Evolutionary conservation across 163 green algal species (phyloP).

Genomic region (Chlamydomonas reinhardtii): DNA sequence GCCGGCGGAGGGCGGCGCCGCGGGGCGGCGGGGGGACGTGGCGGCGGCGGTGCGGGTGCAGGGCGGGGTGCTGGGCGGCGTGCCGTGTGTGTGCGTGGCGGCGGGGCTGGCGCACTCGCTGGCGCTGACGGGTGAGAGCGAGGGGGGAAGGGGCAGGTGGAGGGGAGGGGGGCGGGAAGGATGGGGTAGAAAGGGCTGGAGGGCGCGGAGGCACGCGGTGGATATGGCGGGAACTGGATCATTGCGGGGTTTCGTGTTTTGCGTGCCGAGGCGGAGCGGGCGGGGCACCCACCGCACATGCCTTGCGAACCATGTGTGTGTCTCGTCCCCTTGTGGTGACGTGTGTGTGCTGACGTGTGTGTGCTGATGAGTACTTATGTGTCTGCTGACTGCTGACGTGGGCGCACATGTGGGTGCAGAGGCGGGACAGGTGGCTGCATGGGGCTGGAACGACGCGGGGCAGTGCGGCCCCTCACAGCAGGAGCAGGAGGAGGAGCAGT

Average conservation of each 20-base stretch:
- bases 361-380: too few relatives aligned
- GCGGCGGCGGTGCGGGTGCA: background rate
- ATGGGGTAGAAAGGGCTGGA: background rate
- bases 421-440: constrained; percentile 30
- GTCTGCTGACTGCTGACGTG: too few relatives aligned
- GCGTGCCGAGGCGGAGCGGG: too few relatives aligned
- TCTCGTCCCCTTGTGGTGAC: too few relatives aligned
- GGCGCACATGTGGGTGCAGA: too few relatives aligned
- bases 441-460: constrained; percentile 44
- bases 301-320: too few relatives aligned
- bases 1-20: background rate
- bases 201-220: too few relatives aligned
- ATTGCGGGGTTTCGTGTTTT: too few relatives aligned
- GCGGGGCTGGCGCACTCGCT: constrained; percentile 28
- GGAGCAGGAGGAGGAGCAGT: background rate
- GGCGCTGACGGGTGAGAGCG: constrained; percentile 1
- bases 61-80: constrained; percentile 4
- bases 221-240: too few relatives aligned
- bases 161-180: too few relatives aligned
- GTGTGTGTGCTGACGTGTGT: too few relatives aligned
- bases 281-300: too few relatives aligned
- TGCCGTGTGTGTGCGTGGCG: constrained; percentile 15
- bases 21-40: background rate
- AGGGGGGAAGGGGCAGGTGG: background rate
- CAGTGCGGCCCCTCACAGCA: constrained; percentile 8